A percentile compares a stretch with the other conserved stretches of the same genome.
Evolutionary conservation across 176 grass and related monocot genomes (phyloP).

Genomic region (Carex littledalei): DNA sequence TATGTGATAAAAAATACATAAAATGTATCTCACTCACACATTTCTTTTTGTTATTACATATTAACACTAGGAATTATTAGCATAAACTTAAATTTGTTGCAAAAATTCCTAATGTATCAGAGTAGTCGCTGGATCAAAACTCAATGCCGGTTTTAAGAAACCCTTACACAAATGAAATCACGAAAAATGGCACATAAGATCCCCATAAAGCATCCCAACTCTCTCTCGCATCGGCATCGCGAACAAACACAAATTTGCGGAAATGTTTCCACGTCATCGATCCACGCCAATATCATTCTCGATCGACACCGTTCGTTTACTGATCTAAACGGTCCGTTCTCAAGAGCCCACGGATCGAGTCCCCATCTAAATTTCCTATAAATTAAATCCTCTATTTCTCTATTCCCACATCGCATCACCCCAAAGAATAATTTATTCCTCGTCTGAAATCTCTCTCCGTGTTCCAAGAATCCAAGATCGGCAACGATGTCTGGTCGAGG

Average conservation of each 20-base stretch:
- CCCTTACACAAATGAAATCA: not conserved
- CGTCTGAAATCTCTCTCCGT: too few relatives aligned
- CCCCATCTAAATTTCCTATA: not conserved
- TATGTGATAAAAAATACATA: too few relatives aligned
- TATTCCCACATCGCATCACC: not conserved
- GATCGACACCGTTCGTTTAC: not conserved
- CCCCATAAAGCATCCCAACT: not conserved
- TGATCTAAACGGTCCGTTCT: not conserved
- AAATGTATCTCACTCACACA: too few relatives aligned
- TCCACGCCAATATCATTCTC: not conserved
- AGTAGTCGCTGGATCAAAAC: too few relatives aligned
- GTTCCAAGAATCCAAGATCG: not conserved
- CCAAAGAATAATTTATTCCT: not conserved
- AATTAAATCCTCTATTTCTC: not conserved
- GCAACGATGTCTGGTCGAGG: slow-evolving; percentile 9
- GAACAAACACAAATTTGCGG: not conserved
- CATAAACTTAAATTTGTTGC: too few relatives aligned
- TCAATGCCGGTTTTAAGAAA: too few relatives aligned
- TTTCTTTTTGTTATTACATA: too few relatives aligned
- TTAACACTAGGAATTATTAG: too few relatives aligned
- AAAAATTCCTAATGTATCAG: too few relatives aligned
- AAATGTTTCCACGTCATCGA: not conserved
- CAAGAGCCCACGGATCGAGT: not conserved
- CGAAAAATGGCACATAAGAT: not conserved
- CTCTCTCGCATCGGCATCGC: not conserved